Conservation (phyloP, 768 basidiomycete genomes). For the Holtermanniella nyarrowii region DNA sequence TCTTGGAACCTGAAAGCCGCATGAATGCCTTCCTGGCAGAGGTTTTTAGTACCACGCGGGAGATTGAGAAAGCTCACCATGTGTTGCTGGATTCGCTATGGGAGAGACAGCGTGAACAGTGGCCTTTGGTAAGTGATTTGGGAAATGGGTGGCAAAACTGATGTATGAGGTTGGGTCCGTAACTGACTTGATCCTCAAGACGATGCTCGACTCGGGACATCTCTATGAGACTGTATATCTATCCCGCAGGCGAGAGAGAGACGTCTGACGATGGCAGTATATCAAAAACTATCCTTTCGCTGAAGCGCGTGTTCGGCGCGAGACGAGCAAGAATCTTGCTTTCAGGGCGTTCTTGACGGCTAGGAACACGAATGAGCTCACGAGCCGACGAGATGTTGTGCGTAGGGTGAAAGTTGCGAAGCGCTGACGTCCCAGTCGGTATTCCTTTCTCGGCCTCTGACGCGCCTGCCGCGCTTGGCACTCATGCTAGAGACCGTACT, state of each 20-base stretch:
- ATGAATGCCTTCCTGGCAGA: constrained; percentile 30
- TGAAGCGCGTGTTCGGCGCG: constrained; percentile 67
- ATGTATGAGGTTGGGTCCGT: constrained; percentile 19
- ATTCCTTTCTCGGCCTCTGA: constrained; percentile 75
- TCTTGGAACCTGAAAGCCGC: constrained; percentile 16
- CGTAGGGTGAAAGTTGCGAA: constrained; percentile 55
- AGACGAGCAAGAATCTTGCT: constrained; percentile 56
- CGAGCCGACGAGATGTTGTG: constrained; percentile 34
- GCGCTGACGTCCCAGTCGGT: constrained; percentile 57
- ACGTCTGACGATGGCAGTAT: constrained; percentile 18
- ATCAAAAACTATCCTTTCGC: constrained; percentile 64
- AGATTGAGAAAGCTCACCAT: constrained; percentile 18
- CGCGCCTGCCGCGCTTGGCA: constrained; percentile 70
- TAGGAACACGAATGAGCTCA: constrained; percentile 23
- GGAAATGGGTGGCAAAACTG: neutral
- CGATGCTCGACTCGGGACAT: constrained; percentile 17
- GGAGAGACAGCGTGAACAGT: constrained; percentile 29
- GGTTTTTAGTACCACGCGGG: constrained; percentile 27
- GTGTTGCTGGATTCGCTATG: constrained; percentile 18
- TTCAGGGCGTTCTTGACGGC: constrained; percentile 56
- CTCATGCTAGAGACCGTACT: constrained; percentile 62
- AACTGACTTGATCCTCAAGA: constrained; percentile 25
- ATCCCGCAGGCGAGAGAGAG: too few relatives aligned
- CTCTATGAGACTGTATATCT: constrained; percentile 29
- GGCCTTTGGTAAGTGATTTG: constrained; percentile 21